Percentiles rank a stretch among this genome's conserved stretches.
These are phyloP conservation scores for Lactarius hatsudake DNA, from an alignment of 768 basidiomycete genomes.

Conservation along the genomic window DNA sequence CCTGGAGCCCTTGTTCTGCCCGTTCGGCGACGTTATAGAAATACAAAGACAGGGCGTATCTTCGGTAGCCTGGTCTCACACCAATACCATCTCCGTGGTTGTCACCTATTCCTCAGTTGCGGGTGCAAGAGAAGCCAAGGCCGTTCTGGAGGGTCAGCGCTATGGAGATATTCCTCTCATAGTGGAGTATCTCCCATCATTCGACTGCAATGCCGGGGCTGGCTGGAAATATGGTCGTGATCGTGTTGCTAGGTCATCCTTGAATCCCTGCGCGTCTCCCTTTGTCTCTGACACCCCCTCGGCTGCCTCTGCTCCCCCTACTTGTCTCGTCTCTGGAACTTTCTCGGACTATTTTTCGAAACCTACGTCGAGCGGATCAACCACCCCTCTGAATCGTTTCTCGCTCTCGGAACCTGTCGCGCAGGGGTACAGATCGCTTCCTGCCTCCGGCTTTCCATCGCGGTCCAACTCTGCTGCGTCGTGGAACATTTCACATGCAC, in stretches of 20 bases:
- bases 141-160: constrained; percentile 56
- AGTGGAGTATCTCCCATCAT: constrained; percentile 37
- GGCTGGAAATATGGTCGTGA: constrained; percentile 19
- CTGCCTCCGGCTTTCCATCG: constrained; percentile 22
- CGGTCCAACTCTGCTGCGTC: constrained; percentile 25
- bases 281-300: constrained; percentile 28
- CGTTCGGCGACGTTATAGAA: constrained; percentile 66
- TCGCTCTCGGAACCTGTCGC: background rate
- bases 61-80: constrained; percentile 33
- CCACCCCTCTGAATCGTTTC: background rate
- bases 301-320: constrained; percentile 25
- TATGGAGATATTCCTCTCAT: constrained; percentile 51
- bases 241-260: constrained; percentile 30
- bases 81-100: constrained; percentile 50
- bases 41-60: constrained; percentile 47
- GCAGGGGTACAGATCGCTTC: constrained; percentile 19
- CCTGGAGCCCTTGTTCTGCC: constrained; percentile 68
- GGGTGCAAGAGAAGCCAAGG: constrained; percentile 64
- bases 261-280: constrained; percentile 37
- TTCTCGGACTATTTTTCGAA: constrained; percentile 23
- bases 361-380: background rate
- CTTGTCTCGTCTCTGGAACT: constrained; percentile 14
- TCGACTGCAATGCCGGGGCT: constrained; percentile 3
- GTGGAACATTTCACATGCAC: constrained; percentile 8
- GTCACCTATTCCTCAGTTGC: constrained; percentile 59